Base-by-base conservation (phyloP, 148 eudicot genomes). In the Nyssa sinensis region DNA sequence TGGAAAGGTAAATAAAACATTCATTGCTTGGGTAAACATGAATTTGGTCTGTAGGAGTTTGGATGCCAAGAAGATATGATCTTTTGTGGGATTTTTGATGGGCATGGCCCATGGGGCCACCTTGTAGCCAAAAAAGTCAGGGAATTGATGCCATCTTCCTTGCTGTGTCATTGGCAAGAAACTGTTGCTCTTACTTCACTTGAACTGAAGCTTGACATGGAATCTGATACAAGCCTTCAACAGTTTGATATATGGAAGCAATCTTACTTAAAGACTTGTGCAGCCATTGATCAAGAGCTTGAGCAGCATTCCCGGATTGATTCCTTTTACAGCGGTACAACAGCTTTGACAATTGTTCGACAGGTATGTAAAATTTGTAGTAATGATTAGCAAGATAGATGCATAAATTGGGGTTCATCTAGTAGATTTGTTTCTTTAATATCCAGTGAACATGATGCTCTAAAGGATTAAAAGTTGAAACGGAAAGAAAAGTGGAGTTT, bases 81-180 rank as follows among this genome's bases (percentile, higher is more conserved):
- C 21, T 88, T 94, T 70, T 91, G 95, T 81, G 98, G 98, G 55
- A 84, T 94, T 35, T 94, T 90, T 80, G 98, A 94, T 64, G 98
- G 98, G 73, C 98, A 94, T 55, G 98, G 98, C 31, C 92, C 97
- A 19, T 84, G 94, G 95, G 98, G 98, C n/a, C 97, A 94, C 69
- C 80, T 84, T 71, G 92, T 91, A 59, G 64, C 93, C n/a, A 90
- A 85, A 80, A 87, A 81, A 74, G 95, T 94, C 31, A 83, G 88
- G 69, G 75, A 94, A 49, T 70, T 78, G 59, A 79, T 94, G 90
- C 97, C 97, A 61, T 75, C 90, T 63, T 75, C 80, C 30, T 78
- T 94, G 89, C 86, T 90, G 2, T 74, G 88, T 75, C 72, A 81
- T 78, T 91, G 97, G 97, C 94, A 91, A 75, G 88, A 88, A 76